Evolutionary conservation across 768 basidiomycete genomes (phyloP).

Genomic region (Leccinum obscurum): DNA sequence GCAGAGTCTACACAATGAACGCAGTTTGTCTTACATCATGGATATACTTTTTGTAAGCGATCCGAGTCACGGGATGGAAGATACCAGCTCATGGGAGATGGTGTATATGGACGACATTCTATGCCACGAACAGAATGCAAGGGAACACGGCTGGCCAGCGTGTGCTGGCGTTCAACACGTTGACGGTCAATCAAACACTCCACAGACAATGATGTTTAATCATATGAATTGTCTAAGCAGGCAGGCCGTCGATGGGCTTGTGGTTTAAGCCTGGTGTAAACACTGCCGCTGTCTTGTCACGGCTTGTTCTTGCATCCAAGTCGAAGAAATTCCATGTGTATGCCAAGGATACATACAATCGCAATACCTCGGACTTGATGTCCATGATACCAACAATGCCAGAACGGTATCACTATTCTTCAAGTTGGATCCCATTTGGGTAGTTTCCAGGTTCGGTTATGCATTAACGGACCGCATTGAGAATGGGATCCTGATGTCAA

Average conservation of each 20-base stretch:
- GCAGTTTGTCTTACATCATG: slow-evolving; percentile 78
- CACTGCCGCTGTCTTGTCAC: slow-evolving; percentile 49
- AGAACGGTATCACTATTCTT: slow-evolving; percentile 68
- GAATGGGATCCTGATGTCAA: slow-evolving; percentile 53
- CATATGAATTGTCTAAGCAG: slow-evolving; percentile 35
- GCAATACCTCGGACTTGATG: neutral
- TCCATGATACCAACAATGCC: slow-evolving; percentile 55
- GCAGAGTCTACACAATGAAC: slow-evolving; percentile 50
- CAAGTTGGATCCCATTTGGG: slow-evolving; percentile 75
- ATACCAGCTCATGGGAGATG: slow-evolving; percentile 71
- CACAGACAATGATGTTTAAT: neutral
- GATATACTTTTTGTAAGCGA: slow-evolving; percentile 87
- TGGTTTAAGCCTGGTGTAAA: slow-evolving; percentile 67
- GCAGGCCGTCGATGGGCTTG: slow-evolving; percentile 87
- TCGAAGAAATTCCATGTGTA: slow-evolving; percentile 61
- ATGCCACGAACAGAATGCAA: slow-evolving; percentile 11
- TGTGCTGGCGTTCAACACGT: slow-evolving; percentile 12
- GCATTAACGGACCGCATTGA: slow-evolving; percentile 67
- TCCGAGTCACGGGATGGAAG: slow-evolving; percentile 71
- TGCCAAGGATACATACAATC: slow-evolving; percentile 16
- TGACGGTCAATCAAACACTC: slow-evolving; percentile 12
- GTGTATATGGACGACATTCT: slow-evolving; percentile 63
- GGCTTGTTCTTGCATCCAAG: slow-evolving; percentile 49
- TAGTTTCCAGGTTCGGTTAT: slow-evolving; percentile 79
- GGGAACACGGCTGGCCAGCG: slow-evolving; percentile 13